phyloP scores from a whole-genome alignment of 2,329 filamentous ascomycete species.

The Alternaria triticina region DNA sequence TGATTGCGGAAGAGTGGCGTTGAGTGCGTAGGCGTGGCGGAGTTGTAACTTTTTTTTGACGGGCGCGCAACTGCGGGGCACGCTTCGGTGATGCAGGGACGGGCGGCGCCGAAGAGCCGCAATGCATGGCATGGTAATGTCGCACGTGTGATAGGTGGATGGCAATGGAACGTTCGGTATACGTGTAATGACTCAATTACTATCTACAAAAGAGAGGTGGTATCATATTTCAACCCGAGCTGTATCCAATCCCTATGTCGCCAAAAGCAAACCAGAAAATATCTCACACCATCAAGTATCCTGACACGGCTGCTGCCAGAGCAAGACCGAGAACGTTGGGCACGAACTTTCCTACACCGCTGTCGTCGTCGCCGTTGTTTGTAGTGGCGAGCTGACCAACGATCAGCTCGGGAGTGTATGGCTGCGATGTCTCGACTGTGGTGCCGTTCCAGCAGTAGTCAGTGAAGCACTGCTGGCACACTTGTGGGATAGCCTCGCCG shows the following conservation, averaged over 20 bases:
- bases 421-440: conserved; percentile 44
- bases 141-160: conserved; percentile 7
- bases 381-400: conserved; percentile 21
- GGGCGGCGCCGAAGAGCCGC: conserved; percentile 15
- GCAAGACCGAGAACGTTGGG: conserved; percentile 31
- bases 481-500: conserved; percentile 69
- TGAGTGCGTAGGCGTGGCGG: conserved; percentile 19
- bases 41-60: conserved; percentile 23
- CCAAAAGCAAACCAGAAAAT: background rate
- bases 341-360: conserved; percentile 29
- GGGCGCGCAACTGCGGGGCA: conserved; percentile 11
- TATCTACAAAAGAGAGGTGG: conserved; percentile 6
- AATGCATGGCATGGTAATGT: conserved; percentile 3
- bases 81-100: conserved; percentile 14
- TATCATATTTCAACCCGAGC: conserved; percentile 5
- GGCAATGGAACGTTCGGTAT: background rate
- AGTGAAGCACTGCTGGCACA: conserved; percentile 77
- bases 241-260: background rate
- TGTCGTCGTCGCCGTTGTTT: conserved; percentile 18
- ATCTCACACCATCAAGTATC: conserved; percentile 21
- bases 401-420: conserved; percentile 37
- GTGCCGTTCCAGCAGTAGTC: conserved; percentile 96
- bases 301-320: conserved; percentile 24
- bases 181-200: background rate
- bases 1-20: background rate